These are phyloP conservation scores for Lizanozyma gosingica DNA, from an alignment of 1,139 yeast genomes.

Conservation along the genomic window DNA sequence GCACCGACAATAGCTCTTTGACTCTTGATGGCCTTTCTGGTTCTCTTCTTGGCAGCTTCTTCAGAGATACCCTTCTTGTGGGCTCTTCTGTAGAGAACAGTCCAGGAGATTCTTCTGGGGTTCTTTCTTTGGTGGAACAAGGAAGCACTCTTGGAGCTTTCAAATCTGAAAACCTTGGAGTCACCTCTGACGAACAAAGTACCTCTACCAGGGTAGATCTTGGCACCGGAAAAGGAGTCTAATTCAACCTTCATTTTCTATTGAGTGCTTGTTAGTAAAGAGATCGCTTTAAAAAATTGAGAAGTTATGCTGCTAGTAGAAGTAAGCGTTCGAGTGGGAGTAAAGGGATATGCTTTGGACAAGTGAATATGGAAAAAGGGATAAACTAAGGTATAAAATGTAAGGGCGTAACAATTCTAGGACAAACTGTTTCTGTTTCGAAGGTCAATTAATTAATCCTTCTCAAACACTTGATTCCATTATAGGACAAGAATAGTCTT, in stretches of 20 bases:
- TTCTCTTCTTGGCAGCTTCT: constrained; percentile 94
- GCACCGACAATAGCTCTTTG: constrained; percentile 99
- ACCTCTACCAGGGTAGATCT: constrained; percentile 99
- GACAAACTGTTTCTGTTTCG: too few relatives aligned
- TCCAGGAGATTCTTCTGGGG: constrained; percentile 99
- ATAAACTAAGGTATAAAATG: too few relatives aligned
- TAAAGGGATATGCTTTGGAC: too few relatives aligned
- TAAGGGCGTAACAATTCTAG: too few relatives aligned
- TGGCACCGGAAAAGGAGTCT: constrained; percentile 98
- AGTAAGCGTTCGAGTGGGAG: too few relatives aligned
- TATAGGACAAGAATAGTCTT: too few relatives aligned
- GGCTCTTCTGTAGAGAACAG: constrained; percentile 98
- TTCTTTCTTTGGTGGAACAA: constrained; percentile 99
- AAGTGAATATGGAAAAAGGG: too few relatives aligned
- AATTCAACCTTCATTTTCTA: constrained; percentile 93
- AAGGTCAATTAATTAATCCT: too few relatives aligned
- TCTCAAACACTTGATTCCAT: too few relatives aligned
- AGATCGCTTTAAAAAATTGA: too few relatives aligned
- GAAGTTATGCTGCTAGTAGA: too few relatives aligned
- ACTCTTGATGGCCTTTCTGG: constrained; percentile 96
- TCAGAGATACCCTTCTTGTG: constrained; percentile 99
- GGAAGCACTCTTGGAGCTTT: constrained; percentile 94
- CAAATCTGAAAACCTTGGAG: constrained; percentile 99
- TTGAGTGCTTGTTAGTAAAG: constrained; percentile 16
- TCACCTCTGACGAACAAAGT: constrained; percentile 98